Evolutionary conservation across 305 asterid species (phyloP).

Genomic region (Fraxinus dipetala): DNA sequence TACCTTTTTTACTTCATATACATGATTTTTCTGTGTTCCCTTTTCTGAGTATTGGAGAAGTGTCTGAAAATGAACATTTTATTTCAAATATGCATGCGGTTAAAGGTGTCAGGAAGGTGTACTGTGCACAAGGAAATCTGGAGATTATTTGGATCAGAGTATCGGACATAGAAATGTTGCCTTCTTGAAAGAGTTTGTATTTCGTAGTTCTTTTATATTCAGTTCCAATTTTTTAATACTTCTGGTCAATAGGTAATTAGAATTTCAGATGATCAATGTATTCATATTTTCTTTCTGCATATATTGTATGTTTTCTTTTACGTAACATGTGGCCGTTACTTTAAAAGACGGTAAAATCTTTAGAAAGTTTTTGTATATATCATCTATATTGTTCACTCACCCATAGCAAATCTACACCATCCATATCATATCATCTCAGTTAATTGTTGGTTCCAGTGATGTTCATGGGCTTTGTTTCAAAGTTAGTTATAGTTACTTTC

Average conservation of each 20-base stretch:
- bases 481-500: background rate
- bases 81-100: background rate
- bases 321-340: background rate
- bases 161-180: background rate
- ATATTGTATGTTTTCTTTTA: background rate
- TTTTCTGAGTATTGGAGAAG: background rate
- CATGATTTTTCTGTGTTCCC: background rate
- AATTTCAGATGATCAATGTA: background rate
- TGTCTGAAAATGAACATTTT: background rate
- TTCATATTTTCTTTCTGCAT: background rate
- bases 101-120: background rate
- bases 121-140: background rate
- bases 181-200: background rate
- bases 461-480: slow-evolving; percentile 7
- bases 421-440: background rate
- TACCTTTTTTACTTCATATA: background rate
- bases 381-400: slow-evolving; percentile 5
- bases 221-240: background rate
- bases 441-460: slow-evolving; percentile 20
- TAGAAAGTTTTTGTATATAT: background rate
- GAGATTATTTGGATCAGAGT: background rate
- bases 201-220: background rate
- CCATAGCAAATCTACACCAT: background rate
- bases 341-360: background rate
- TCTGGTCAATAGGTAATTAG: background rate